Percentiles rank a stretch among this genome's conserved stretches.
Conservation (phyloP, 1,139 yeast genomes). For the Yamadazyma diospyri region DNA sequence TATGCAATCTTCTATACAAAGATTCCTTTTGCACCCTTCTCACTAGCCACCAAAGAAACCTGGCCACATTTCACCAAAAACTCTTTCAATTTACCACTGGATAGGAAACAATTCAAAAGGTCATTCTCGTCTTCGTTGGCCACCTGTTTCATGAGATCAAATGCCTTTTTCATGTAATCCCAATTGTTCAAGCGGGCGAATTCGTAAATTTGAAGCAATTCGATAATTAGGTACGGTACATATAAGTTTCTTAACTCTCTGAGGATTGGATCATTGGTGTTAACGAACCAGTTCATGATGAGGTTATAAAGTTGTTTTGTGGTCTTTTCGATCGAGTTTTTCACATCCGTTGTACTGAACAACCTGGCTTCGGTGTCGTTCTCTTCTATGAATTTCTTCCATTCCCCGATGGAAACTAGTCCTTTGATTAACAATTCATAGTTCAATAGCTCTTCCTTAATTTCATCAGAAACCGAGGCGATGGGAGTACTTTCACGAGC, state of each 20-base stretch:
- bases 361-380: conserved; percentile 21
- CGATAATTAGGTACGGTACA: conserved; percentile 70
- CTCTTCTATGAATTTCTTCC: conserved; percentile 31
- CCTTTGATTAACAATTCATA: conserved; percentile 47
- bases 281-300: conserved; percentile 33
- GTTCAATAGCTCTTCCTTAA: conserved; percentile 50
- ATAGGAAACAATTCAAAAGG: conserved; percentile 48
- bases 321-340: conserved; percentile 37
- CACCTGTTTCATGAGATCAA: conserved; percentile 50
- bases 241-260: conserved; percentile 58
- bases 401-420: conserved; percentile 33
- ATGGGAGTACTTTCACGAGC: conserved; percentile 8
- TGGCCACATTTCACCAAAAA: conserved; percentile 60
- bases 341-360: conserved; percentile 25
- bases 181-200: conserved; percentile 35
- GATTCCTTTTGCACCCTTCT: conserved; percentile 36
- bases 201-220: conserved; percentile 54
- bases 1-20: conserved; percentile 16
- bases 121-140: conserved; percentile 43
- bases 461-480: conserved; percentile 32
- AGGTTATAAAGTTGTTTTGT: conserved; percentile 25
- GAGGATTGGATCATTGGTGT: conserved; percentile 38
- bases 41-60: conserved; percentile 48
- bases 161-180: conserved; percentile 50
- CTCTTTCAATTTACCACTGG: conserved; percentile 59